These are phyloP conservation scores for Raphanus raphanistrum DNA, from an alignment of 345 rosid species.

Conservation along the genomic window DNA sequence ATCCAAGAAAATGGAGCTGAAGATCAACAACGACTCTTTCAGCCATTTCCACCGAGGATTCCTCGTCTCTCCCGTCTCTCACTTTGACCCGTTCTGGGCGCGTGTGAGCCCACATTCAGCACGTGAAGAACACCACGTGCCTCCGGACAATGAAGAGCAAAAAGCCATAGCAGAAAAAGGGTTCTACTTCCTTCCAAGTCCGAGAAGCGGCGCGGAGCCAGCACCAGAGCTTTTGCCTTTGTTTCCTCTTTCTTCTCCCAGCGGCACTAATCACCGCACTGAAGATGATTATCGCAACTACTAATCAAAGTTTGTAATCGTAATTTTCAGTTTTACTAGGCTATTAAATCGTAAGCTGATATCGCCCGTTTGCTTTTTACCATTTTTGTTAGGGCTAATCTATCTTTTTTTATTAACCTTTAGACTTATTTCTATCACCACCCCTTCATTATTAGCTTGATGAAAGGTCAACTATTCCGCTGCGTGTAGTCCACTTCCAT, in stretches of 20 bases:
- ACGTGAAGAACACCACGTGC: slow-evolving; percentile 29
- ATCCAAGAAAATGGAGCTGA: slow-evolving; percentile 67
- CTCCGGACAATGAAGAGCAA: slow-evolving; percentile 45
- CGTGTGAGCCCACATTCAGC: slow-evolving; percentile 44
- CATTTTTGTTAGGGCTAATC: slow-evolving; percentile 32
- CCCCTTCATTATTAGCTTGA: neutral
- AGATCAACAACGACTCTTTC: slow-evolving; percentile 41
- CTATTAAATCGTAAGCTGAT: slow-evolving; percentile 6
- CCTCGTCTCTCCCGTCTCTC: slow-evolving; percentile 73
- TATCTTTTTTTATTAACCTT: slow-evolving; percentile 7
- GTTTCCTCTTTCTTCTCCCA: slow-evolving; percentile 74
- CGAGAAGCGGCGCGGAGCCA: slow-evolving; percentile 51
- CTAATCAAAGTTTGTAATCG: neutral
- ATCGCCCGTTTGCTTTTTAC: slow-evolving; percentile 11
- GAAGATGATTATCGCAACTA: slow-evolving; percentile 7
- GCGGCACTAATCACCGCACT: slow-evolving; percentile 20
- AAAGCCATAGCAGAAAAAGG: slow-evolving; percentile 64
- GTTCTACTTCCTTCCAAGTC: slow-evolving; percentile 70
- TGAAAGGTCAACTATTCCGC: slow-evolving; percentile 28
- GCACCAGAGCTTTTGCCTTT: slow-evolving; percentile 70
- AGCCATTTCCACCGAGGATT: slow-evolving; percentile 43
- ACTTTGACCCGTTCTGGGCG: slow-evolving; percentile 53
- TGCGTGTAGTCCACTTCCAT: slow-evolving; percentile 35
- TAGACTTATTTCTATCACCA: neutral
- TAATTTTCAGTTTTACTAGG: slow-evolving; percentile 17